These are phyloP conservation scores for Alnus glutinosa DNA, from an alignment of 306 rosid genomes.

Conservation along the genomic window DNA sequence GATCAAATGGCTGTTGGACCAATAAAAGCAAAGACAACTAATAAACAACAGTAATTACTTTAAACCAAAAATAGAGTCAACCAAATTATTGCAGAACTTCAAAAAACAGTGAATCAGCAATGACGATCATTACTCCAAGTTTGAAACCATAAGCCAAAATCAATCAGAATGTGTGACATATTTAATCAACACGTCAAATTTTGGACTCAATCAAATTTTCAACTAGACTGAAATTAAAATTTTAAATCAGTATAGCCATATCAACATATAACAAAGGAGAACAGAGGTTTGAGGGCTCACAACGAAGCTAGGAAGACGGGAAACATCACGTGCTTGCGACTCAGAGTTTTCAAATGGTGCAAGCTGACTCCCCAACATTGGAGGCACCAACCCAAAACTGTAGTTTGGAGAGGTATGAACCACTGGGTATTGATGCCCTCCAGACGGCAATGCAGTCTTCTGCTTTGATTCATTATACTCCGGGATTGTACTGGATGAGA, in stretches of 20 bases:
- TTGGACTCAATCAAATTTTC: background rate
- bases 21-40: slow-evolving; percentile 34
- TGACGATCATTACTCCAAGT: slow-evolving; percentile 4
- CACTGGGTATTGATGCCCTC: slow-evolving; percentile 66
- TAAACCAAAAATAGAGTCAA: slow-evolving; percentile 25
- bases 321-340: slow-evolving; percentile 69
- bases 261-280: slow-evolving; percentile 7
- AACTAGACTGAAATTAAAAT: background rate
- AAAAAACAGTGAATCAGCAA: slow-evolving; percentile 14
- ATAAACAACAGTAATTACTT: slow-evolving; percentile 19
- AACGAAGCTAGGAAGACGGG: slow-evolving; percentile 77
- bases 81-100: slow-evolving; percentile 6
- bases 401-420: slow-evolving; percentile 62
- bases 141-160: background rate
- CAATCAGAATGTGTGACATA: slow-evolving; percentile 1
- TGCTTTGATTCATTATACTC: slow-evolving; percentile 70
- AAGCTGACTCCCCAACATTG: slow-evolving; percentile 76
- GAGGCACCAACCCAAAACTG: slow-evolving; percentile 72
- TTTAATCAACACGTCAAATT: background rate
- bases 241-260: slow-evolving; percentile 1
- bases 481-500: slow-evolving; percentile 60
- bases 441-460: slow-evolving; percentile 64
- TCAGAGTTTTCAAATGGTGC: slow-evolving; percentile 75
- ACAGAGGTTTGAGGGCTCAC: slow-evolving; percentile 49
- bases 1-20: slow-evolving; percentile 86